Evolutionary conservation across 371 early-diverging fungal species (phyloP), one percentile per base, ranked within the genome.

Genomic region (Saksenaea vasiformis): DNA sequence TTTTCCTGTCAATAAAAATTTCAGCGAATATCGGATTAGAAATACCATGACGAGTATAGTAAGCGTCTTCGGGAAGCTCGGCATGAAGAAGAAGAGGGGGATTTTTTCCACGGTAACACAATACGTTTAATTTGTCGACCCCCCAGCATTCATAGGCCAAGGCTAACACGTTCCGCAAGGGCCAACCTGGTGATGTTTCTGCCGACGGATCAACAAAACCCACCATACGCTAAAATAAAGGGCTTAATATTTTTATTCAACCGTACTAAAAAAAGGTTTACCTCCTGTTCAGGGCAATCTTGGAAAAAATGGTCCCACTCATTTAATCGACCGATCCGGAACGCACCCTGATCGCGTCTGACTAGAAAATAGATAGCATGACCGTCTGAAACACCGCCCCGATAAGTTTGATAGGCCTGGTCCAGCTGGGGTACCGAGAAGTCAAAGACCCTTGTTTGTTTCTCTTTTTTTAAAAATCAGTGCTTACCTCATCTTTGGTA

Each of bases 171-270:
- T 96, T 96, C 38, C 98, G 87, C 56, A 95, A 72, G 2, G 96
- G 94, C 98, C 98, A 97, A 1, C 96, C 96, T 10, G 92, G 92
- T 17, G 86, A 68, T 4, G 69, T 66, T 13, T 80, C 68, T 10
- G 87, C 76, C 9, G 92, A 90, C 27, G 97, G 95, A 69, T 97
- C 98, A 2, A 87, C 81, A 67, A 96, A 94, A 0, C 90, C 95
- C 34, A 97, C 69, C 53, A 80, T 76, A 27, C 69, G 60, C 80
- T 82, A 47, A 5, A 37, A 58, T 17, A 58, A 58, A 38, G 15
- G 37, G 8, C 7, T 56, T 56, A 3, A 28, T 19, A 26, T 54
- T n/a, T 27, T 13, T 26, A 56, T 22, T 53, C 22, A 17, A 53
- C 7, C 3, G 19, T 24, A 53, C 9, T 4, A 31, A n/a, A 31